A percentile compares a stretch with the other conserved stretches of the same genome.
Evolutionary conservation across 2,329 filamentous ascomycete species (phyloP).

Genomic region (Zasmidium cellare): DNA sequence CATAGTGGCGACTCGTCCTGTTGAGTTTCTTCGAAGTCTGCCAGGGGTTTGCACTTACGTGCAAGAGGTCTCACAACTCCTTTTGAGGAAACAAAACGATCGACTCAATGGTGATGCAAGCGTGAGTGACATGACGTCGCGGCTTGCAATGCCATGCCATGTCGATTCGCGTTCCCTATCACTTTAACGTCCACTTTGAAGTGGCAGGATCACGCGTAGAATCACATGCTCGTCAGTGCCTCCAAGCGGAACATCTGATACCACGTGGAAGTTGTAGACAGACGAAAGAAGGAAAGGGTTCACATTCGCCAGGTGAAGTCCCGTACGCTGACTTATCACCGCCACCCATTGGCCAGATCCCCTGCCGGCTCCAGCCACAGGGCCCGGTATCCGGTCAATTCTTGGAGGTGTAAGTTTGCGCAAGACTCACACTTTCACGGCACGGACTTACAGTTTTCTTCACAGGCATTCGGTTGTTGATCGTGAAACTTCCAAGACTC

Average conservation of each 20-base stretch:
- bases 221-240: background rate
- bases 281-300: background rate
- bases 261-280: background rate
- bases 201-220: background rate
- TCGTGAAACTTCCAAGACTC: background rate
- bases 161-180: too few relatives aligned
- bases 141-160: background rate
- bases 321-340: background rate
- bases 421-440: background rate
- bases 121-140: background rate
- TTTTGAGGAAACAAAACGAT: background rate
- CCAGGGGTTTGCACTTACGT: too few relatives aligned
- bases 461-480: background rate
- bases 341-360: background rate
- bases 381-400: background rate
- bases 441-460: background rate
- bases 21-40: background rate
- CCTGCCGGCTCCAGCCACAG: background rate
- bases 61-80: too few relatives aligned
- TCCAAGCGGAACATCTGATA: too few relatives aligned
- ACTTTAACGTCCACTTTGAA: too few relatives aligned
- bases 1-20: slow-evolving; percentile 3
- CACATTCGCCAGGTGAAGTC: background rate
- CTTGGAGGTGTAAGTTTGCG: too few relatives aligned
- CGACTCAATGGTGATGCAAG: slow-evolving; percentile 3